These are phyloP conservation scores for Solanum pimpinellifolium DNA, from an alignment of 257 asterid species.

Conservation along the genomic window DNA sequence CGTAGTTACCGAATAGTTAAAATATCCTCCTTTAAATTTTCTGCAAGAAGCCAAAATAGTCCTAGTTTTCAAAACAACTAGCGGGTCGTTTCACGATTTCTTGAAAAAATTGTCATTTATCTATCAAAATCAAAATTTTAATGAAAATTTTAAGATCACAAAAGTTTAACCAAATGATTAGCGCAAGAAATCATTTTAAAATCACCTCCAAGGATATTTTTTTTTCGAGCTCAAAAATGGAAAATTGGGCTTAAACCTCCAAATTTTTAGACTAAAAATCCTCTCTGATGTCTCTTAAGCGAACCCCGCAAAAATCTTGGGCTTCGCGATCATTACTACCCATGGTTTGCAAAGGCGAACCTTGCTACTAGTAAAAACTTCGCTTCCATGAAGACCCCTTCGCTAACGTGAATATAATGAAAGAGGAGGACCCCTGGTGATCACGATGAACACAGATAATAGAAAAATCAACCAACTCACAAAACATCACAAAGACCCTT, in stretches of 20 bases:
- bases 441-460: neutral
- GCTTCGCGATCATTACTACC: neutral
- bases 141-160: neutral
- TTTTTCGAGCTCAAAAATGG: neutral
- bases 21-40: too few relatives aligned
- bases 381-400: neutral
- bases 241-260: neutral
- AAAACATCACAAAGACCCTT: neutral
- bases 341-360: neutral
- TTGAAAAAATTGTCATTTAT: too few relatives aligned
- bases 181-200: too few relatives aligned
- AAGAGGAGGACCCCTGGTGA: neutral
- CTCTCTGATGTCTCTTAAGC: neutral
- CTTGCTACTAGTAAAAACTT: neutral
- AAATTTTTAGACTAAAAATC: neutral
- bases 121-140: too few relatives aligned
- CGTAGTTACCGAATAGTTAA: too few relatives aligned
- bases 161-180: neutral
- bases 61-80: too few relatives aligned
- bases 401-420: too few relatives aligned
- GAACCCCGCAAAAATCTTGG: too few relatives aligned
- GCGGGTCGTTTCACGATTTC: too few relatives aligned
- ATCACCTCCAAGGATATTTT: neutral
- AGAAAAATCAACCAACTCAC: neutral
- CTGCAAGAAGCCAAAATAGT: too few relatives aligned